Evolutionary conservation across 306 rosid species (phyloP), one percentile per base, ranked within the genome.

Genomic region (Vigna radiata): DNA sequence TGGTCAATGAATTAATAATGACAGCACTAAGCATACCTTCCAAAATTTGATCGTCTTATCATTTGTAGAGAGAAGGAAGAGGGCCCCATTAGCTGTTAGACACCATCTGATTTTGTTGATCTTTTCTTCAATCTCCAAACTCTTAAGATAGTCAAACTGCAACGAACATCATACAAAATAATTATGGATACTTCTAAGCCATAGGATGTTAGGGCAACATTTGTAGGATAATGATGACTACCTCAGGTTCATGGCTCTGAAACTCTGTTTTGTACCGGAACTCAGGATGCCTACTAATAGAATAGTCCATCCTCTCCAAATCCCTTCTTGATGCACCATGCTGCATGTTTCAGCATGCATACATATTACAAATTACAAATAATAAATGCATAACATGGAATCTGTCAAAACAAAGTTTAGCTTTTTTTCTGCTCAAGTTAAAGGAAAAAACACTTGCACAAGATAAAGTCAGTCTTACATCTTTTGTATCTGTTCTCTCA

Each of bases 181-280:
- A 78, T 64, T 65, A 36, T 31, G 50, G 52, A 68, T 68, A 47
- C 62, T 73, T 70, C 67, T 68, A 72, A 71, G 53, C 66, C 72
- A 53, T 15, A 50, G 27, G 27, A 71, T 73, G 29, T 49, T 50
- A 61, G 58, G 13, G 53, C 44, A 61, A 61, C 63, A 76, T 64
- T 50, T 48, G 31, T 3, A 1, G 9, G 47, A 1, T 8, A 76
- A 77, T 17, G 41, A 72, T 52, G 27, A 37, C 41, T 65, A 84
- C 99, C 97, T 96, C 99, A 14, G 99, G 99, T 81, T 96, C 99
- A 39, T 96, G 99, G 82, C 99, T 96, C 90, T 96, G 99, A 85
- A 96, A 96, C 91, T 96, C 99, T 41, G 99, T 96, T 88, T 96
- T 92, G 78, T 96, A 96, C 78, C 98, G 99, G 74, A 96, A 96